Evolutionary conservation across 441 rosid species (phyloP), one percentile per base, ranked within the genome.

Genomic region (Pelargonium citronellum): DNA sequence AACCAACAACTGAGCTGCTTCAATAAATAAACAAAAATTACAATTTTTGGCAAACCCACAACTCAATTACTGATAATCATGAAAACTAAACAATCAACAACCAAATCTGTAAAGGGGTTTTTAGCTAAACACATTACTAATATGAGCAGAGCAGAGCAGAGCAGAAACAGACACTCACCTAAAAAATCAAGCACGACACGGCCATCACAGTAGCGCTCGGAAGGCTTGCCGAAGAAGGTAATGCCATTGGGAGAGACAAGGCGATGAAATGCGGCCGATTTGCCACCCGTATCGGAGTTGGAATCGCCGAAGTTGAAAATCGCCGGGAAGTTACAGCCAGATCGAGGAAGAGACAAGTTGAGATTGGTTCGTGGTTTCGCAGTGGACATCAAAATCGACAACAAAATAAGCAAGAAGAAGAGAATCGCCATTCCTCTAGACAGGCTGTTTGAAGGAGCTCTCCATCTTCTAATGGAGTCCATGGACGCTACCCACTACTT

Each of bases 201-300:
- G 1, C 82, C 84, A 64, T 77, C 82, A 0, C 77, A 73, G 66
- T 60, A 68, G 65, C 84, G 69, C 19, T 78, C 78, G 12, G 82
- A 68, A 19, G 77, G 60, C 64, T 62, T 67, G 30, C 71, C 34
- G 0, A 79, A 79, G 65, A 66, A 75, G 46, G 79, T 71, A n/a
- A 67, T n/a, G 4, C 81, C 84, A 19, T 64, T 44, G 2, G 78
- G 80, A 12, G 70, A 46, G 47, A 67, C 73, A 63, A 74, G 20
- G 20, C 64, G 49, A 64, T 72, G 47, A 37, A 80, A 77, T 24
- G 73, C 60, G 0, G 81, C 77, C 1, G 85, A 84, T 8, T 2
- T n/a, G 15, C 78, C 41, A 4, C 85, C 82, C 44, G 44, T 41
- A 41, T 41, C 44, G 44, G 44, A 41, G 44, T 41, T 41, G 11